Base-by-base conservation (phyloP, 345 rosid species). In the Streptanthus diversifolius region DNA sequence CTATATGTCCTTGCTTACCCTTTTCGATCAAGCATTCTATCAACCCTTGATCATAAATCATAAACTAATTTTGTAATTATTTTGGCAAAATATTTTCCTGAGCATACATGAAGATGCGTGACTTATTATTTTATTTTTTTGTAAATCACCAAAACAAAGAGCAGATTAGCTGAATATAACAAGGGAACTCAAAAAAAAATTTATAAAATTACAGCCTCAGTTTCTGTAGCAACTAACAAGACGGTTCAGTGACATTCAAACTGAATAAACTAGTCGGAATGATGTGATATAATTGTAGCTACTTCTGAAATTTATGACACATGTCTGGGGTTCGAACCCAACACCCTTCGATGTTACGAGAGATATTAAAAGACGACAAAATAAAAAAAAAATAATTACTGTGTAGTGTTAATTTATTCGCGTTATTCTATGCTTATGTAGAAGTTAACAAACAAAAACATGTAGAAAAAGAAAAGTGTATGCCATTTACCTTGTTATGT, bases 221-320 rank as follows among this genome's bases (percentile, higher is more conserved):
- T 40, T 27, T 54, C 19, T 54, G 63, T 41, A 68, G 40, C 62
- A 53, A 37, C 51, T 40, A 67, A 27, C 72, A 54, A 39, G 63
- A 10, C 49, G 58, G 44, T 21, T 21, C 51, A 24, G 61, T 52
- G 61, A 52, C 49, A 36, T 25, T 36, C 45, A 33, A 24, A n/a
- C n/a, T n/a, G n/a, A n/a, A n/a, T n/a, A n/a, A n/a, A n/a, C n/a
- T n/a, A n/a, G n/a, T n/a, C n/a, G n/a, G n/a, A n/a, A n/a, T n/a
- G n/a, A n/a, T n/a, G n/a, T n/a, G n/a, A n/a, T n/a, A n/a, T n/a
- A n/a, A n/a, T n/a, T n/a, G n/a, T n/a, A n/a, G n/a, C n/a, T n/a
- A n/a, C n/a, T n/a, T n/a, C n/a, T n/a, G n/a, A n/a, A n/a, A n/a
- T n/a, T n/a, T n/a, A n/a, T n/a, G n/a, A n/a, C n/a, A n/a, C n/a